Evolutionary conservation across 768 basidiomycete species (phyloP).

Genomic region (Tulasnella sp.): DNA sequence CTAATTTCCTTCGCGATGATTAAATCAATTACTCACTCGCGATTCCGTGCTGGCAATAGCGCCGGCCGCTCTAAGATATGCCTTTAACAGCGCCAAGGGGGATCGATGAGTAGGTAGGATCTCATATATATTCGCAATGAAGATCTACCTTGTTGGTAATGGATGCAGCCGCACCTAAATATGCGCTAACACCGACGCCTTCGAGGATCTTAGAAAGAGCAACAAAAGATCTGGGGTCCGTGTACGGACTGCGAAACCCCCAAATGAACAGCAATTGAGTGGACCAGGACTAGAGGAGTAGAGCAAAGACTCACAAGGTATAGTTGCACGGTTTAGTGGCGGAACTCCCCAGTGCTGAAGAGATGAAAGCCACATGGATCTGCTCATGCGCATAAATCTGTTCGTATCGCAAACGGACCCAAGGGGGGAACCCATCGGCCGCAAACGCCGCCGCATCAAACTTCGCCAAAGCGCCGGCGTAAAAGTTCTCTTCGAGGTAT

Average conservation of each 20-base stretch:
- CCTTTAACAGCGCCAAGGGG: no score
- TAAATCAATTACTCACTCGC: constrained; percentile 28
- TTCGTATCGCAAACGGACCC: constrained; percentile 28
- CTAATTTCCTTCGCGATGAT: no score
- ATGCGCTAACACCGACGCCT: constrained; percentile 46
- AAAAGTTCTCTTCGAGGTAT: constrained; percentile 39
- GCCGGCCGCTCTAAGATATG: constrained; percentile 43
- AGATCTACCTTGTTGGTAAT: constrained; percentile 32
- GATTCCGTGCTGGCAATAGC: constrained; percentile 55
- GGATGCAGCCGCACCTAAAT: constrained; percentile 43
- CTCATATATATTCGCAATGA: no score
- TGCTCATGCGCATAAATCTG: constrained; percentile 35
- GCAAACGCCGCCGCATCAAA: constrained; percentile 36
- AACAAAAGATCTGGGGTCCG: constrained; percentile 39
- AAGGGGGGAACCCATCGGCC: constrained; percentile 30
- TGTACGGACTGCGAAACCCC: constrained; percentile 31
- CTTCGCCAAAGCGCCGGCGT: constrained; percentile 33
- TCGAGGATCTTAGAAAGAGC: constrained; percentile 43
- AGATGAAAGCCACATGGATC: constrained; percentile 33
- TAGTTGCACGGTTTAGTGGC: constrained; percentile 34
- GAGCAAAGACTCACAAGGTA: constrained; percentile 29
- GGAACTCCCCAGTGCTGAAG: constrained; percentile 27
- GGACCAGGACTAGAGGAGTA: not conserved
- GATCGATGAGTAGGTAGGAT: no score
- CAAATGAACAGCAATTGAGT: not conserved